These are phyloP conservation scores for Candida xyloterini DNA, from an alignment of 805 yeast species.

Conservation along the genomic window DNA sequence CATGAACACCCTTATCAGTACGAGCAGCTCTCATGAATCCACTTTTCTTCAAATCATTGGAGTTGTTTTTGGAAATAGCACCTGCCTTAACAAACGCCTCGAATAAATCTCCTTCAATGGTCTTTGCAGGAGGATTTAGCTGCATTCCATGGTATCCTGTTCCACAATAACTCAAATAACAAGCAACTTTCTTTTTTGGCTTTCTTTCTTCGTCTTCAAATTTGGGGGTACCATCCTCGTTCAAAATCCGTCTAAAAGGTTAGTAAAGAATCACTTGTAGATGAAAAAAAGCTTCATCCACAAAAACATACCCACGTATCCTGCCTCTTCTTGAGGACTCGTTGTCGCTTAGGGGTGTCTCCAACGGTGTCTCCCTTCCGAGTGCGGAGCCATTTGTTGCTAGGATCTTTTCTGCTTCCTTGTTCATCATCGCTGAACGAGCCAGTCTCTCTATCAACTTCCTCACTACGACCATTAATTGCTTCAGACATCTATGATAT, in stretches of 20 bases:
- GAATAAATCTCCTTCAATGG: constrained; percentile 88
- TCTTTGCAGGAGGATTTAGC: constrained; percentile 78
- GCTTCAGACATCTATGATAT: constrained; percentile 4
- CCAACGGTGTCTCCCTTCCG: constrained; percentile 28
- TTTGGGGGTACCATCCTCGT: constrained; percentile 60
- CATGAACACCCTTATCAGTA: constrained; percentile 96
- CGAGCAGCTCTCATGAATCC: constrained; percentile 87
- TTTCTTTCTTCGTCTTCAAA: constrained; percentile 52
- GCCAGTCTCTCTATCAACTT: constrained; percentile 8
- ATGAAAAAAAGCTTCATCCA: not conserved
- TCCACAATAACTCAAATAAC: constrained; percentile 91
- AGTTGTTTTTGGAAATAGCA: constrained; percentile 81
- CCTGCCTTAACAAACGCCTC: constrained; percentile 83
- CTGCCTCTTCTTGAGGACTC: constrained; percentile 31
- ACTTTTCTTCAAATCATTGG: constrained; percentile 82
- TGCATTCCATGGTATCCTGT: constrained; percentile 98
- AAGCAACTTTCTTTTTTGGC: constrained; percentile 89
- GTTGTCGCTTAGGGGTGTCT: constrained; percentile 29
- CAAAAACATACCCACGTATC: constrained; percentile 58
- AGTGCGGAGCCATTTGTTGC: constrained; percentile 25
- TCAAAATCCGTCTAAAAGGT: constrained; percentile 43
- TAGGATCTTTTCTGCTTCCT: constrained; percentile 12
- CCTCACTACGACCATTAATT: constrained; percentile 7
- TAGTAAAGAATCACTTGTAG: constrained; percentile 2
- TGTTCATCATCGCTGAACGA: constrained; percentile 13